These are phyloP conservation scores for Schwanniomyces pseudopolymorphus DNA, from an alignment of 805 yeast genomes.

Conservation along the genomic window DNA sequence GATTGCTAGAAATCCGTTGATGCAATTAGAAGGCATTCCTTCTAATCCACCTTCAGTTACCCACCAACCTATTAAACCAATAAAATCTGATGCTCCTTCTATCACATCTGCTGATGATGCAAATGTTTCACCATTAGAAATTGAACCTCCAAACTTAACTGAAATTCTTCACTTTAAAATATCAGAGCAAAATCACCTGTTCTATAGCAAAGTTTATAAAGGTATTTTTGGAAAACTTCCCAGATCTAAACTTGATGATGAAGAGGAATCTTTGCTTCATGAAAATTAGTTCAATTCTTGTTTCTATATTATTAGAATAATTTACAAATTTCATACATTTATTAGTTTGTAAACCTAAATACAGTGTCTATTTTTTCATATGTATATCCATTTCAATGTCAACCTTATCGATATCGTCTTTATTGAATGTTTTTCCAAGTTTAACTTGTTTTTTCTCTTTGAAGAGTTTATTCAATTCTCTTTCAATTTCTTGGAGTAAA, in stretches of 20 bases:
- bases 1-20: constrained; percentile 39
- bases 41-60: constrained; percentile 24
- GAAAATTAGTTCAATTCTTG: not conserved
- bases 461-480: constrained; percentile 58
- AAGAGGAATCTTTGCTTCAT: constrained; percentile 3
- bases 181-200: constrained; percentile 9
- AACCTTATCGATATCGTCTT: constrained; percentile 6
- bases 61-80: constrained; percentile 15
- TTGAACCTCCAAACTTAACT: constrained; percentile 35
- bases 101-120: constrained; percentile 15
- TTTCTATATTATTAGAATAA: not conserved
- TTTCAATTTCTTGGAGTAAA: constrained; percentile 61
- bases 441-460: constrained; percentile 25
- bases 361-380: constrained; percentile 9
- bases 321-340: not conserved
- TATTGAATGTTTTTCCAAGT: constrained; percentile 2
- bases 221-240: constrained; percentile 1
- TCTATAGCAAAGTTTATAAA: not conserved
- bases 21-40: constrained; percentile 27
- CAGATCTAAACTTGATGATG: constrained; percentile 1
- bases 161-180: constrained; percentile 25
- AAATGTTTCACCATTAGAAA: constrained; percentile 27
- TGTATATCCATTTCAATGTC: constrained; percentile 28
- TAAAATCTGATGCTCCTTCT: constrained; percentile 21
- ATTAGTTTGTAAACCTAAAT: not conserved